These are phyloP conservation scores for Trichosporon sp. DNA, from an alignment of 1,284 basidiomycete genomes.

Conservation along the genomic window DNA sequence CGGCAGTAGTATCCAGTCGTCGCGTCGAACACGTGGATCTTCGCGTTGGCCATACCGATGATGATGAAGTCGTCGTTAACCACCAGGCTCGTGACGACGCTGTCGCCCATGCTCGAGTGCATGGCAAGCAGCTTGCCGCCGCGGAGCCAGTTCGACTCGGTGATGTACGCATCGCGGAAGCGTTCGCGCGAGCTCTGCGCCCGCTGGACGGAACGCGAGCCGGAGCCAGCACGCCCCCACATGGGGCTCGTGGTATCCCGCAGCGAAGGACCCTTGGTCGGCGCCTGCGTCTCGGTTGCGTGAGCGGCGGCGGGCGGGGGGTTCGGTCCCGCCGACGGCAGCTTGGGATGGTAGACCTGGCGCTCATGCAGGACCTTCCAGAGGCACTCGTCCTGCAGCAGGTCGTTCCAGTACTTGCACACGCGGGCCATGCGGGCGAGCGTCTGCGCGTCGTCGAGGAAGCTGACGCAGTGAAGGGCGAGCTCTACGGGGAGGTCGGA, in stretches of 20 bases:
- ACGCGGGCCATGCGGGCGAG: slow-evolving; percentile 70
- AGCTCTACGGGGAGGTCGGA: slow-evolving; percentile 78
- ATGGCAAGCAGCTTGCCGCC: slow-evolving; percentile 69
- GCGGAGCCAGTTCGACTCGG: slow-evolving; percentile 82
- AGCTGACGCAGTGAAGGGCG: slow-evolving; percentile 71
- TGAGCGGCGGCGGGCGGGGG: slow-evolving; percentile 12
- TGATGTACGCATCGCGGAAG: slow-evolving; percentile 41
- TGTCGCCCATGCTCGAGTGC: slow-evolving; percentile 67
- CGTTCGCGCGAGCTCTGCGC: slow-evolving; percentile 16
- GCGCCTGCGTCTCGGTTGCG: not conserved
- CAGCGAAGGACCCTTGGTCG: not conserved
- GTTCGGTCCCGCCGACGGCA: slow-evolving; percentile 7
- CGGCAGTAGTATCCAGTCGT: slow-evolving; percentile 70
- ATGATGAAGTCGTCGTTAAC: slow-evolving; percentile 82
- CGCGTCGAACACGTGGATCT: slow-evolving; percentile 82
- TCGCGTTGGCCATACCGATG: slow-evolving; percentile 81
- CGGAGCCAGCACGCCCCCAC: slow-evolving; percentile 6
- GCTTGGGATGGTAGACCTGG: slow-evolving; percentile 54
- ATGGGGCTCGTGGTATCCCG: not conserved
- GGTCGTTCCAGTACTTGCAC: slow-evolving; percentile 67
- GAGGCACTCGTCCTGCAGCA: slow-evolving; percentile 75
- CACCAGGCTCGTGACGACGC: slow-evolving; percentile 80
- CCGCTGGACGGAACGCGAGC: slow-evolving; percentile 2
- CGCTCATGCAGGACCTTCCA: slow-evolving; percentile 76
- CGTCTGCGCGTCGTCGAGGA: slow-evolving; percentile 74